These are phyloP conservation scores for Rosa hybrid DNA, from an alignment of 331 rosid genomes.

Conservation along the genomic window DNA sequence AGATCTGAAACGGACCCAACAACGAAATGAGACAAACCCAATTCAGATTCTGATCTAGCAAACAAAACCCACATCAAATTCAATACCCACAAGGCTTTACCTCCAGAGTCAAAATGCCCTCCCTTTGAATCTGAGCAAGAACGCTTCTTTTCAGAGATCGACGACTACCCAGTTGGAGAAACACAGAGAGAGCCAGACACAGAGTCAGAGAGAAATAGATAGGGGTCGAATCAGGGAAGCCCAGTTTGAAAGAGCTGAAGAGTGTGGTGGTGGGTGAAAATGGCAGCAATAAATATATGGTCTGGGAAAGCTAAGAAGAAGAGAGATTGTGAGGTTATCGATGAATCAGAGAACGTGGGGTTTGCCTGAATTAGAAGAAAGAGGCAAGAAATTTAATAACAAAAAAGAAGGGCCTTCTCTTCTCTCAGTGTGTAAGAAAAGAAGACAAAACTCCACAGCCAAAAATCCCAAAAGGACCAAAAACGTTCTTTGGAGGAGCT, in stretches of 20 bases:
- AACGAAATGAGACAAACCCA: background rate
- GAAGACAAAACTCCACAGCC: background rate
- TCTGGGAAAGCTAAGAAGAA: constrained; percentile 17
- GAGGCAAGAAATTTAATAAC: background rate
- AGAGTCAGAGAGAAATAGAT: background rate
- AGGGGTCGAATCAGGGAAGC: constrained; percentile 4
- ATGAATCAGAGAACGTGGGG: constrained; percentile 17
- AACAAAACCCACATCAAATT: constrained; percentile 14
- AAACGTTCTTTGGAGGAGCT: background rate
- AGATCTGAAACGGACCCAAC: constrained; percentile 11
- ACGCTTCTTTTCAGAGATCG: background rate
- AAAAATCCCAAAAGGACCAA: background rate
- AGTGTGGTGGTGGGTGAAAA: constrained; percentile 10
- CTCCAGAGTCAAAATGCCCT: constrained; percentile 10
- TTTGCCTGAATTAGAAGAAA: constrained; percentile 15
- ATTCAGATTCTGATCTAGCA: constrained; percentile 9
- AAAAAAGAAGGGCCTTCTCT: background rate
- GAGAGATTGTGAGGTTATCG: background rate
- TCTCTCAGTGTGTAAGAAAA: background rate
- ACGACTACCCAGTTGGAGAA: background rate
- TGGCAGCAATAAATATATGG: constrained; percentile 14
- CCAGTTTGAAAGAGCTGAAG: background rate
- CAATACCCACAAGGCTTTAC: constrained; percentile 11
- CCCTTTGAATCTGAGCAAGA: constrained; percentile 8
- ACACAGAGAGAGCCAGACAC: background rate